phyloP scores from a whole-genome alignment of 768 basidiomycete genomes.

The Suillus lakei region DNA sequence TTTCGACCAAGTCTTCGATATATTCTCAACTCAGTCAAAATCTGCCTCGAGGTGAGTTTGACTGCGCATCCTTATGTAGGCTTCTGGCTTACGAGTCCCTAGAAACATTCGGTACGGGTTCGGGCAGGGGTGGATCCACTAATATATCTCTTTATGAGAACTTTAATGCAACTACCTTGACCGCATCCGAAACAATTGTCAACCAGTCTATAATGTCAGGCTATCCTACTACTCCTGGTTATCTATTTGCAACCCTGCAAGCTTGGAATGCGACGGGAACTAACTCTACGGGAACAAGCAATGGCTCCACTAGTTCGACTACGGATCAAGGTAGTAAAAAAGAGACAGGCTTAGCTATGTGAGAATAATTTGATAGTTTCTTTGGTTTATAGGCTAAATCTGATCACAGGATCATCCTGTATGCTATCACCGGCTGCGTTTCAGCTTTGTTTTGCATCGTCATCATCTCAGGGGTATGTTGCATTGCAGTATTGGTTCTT shows the following conservation, averaged over 20 bases:
- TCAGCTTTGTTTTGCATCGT: conserved; percentile 84
- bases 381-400: conserved; percentile 7
- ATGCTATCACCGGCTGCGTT: conserved; percentile 89
- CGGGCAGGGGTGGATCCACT: conserved; percentile 54
- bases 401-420: conserved; percentile 70
- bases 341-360: conserved; percentile 82
- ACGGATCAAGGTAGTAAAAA: conserved; percentile 16
- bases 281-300: conserved; percentile 10
- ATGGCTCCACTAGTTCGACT: conserved; percentile 22
- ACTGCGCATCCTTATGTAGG: conserved; percentile 9
- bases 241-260: conserved; percentile 71
- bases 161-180: conserved; percentile 68
- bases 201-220: conserved; percentile 47
- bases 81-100: not conserved
- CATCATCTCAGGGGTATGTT: conserved; percentile 79
- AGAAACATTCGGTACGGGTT: conserved; percentile 65
- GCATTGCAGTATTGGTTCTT: conserved; percentile 9
- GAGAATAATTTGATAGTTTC: conserved; percentile 23
- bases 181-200: conserved; percentile 50
- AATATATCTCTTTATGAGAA: conserved; percentile 55
- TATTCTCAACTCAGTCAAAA: conserved; percentile 73
- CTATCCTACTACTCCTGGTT: conserved; percentile 55
- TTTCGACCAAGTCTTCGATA: conserved; percentile 76
- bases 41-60: conserved; percentile 59
- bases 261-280: conserved; percentile 63